Base-by-base conservation (phyloP, 2,329 filamentous ascomycete species). In the Fusarium illudens region DNA sequence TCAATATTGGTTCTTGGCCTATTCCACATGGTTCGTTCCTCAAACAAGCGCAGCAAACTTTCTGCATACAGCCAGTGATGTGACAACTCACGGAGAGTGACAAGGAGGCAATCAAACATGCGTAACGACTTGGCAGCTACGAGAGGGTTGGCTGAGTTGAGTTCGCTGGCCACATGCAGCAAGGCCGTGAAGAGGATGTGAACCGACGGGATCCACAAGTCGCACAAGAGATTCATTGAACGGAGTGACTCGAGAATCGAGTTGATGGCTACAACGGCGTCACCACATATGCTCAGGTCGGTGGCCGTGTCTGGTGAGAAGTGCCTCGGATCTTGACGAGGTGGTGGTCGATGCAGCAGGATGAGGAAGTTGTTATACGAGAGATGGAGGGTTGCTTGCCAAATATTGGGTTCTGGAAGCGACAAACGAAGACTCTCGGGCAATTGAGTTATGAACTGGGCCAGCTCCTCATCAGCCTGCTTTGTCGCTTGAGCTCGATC, bases 351-450 rank as follows among this genome's bases (percentile, higher is more conserved):
- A 56, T 79, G 77, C 13, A 79, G 73, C 3, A 79, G 70, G n/a
- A 78, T 67, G 25, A 79, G 71, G 32, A 77, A 75, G 60, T 76
- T 76, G 53, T 78, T 77, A 54, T 78, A 79, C 2, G 75, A 76
- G 29, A 79, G 72, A 58, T 79, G 77, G 19, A 79, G 73, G 11
- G 67, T 76, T 4, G 73, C 71, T 44, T 75, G 71, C 77, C 77
- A 79, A 12, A 65, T 66, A 30, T 70, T 67, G 2, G 69, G 68
- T 15, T 70, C 53, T 1, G 71, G 30, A 3, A 62, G 33, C 0
- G 75, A 70, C 4, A 74, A 42, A 12, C 71, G 73, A 2, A 79
- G 73, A 17, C 55, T 60, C 4, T 70, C 62, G 1, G 77, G 77
- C 4, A 79, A 64, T 12, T 73, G 67, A 2, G 64, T 68, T 48